Percentiles rank a stretch among this genome's conserved stretches.
Evolutionary conservation across 768 basidiomycete genomes (phyloP).

Genomic region (Chiua virens): DNA sequence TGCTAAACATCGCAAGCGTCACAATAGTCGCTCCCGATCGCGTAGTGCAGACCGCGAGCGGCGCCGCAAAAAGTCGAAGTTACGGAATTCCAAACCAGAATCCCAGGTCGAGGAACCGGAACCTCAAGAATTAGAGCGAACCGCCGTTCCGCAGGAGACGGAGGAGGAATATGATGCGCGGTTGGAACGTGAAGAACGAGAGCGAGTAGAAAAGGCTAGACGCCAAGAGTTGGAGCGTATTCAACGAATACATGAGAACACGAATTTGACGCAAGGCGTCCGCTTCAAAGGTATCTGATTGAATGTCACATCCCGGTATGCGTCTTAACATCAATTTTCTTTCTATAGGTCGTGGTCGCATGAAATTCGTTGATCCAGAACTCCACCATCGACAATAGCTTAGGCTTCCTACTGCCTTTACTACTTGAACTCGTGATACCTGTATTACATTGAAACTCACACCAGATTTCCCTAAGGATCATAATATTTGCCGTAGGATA

Average conservation of each 20-base stretch:
- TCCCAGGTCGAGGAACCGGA: not conserved
- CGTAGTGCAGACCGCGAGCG: slow-evolving; percentile 27
- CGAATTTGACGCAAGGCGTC: slow-evolving; percentile 43
- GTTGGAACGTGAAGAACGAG: slow-evolving; percentile 65
- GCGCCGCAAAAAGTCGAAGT: slow-evolving; percentile 30
- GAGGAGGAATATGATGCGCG: slow-evolving; percentile 73
- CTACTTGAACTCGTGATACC: not conserved
- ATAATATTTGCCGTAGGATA: slow-evolving; percentile 11
- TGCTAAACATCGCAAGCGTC: slow-evolving; percentile 20
- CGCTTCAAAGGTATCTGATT: slow-evolving; percentile 58
- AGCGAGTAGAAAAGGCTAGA: slow-evolving; percentile 49
- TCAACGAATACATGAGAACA: slow-evolving; percentile 38
- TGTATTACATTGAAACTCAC: not conserved
- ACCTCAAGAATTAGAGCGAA: too few species aligned
- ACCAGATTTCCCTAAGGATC: not conserved
- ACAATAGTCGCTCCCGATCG: slow-evolving; percentile 25
- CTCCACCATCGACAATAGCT: slow-evolving; percentile 30
- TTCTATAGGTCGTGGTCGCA: slow-evolving; percentile 55
- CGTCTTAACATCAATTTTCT: not conserved
- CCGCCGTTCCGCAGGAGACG: slow-evolving; percentile 45
- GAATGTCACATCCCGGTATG: not conserved
- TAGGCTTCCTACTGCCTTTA: not conserved
- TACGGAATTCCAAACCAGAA: slow-evolving; percentile 3
- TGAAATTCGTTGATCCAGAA: slow-evolving; percentile 69
- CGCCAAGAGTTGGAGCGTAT: slow-evolving; percentile 50